phyloP scores from a whole-genome alignment of 2,329 filamentous ascomycete species.

The Fusarium abutilonis region DNA sequence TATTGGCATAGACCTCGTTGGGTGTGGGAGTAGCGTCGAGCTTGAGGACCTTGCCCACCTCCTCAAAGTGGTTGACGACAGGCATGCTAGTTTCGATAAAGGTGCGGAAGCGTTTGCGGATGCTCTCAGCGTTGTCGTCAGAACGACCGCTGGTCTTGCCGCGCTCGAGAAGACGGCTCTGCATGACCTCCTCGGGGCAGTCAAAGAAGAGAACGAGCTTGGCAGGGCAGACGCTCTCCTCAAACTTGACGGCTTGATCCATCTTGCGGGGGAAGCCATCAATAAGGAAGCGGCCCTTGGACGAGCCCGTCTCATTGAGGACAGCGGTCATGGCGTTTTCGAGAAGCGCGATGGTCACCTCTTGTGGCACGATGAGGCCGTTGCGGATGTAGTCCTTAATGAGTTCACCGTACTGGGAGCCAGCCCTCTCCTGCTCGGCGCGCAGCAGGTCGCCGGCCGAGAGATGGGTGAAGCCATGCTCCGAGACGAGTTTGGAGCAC shows the following conservation, averaged over 20 bases:
- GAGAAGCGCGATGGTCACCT: constrained; percentile 91
- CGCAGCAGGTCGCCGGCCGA: constrained; percentile 93
- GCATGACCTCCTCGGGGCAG: constrained; percentile 90
- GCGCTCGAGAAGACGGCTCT: constrained; percentile 82
- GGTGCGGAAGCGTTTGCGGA: constrained; percentile 93
- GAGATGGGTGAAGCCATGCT: constrained; percentile 92
- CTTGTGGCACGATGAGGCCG: constrained; percentile 97
- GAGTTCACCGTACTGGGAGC: constrained; percentile 88
- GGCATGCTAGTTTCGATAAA: constrained; percentile 98
- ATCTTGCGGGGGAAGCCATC: constrained; percentile 94
- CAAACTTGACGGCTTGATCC: constrained; percentile 95
- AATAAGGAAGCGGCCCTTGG: constrained; percentile 77
- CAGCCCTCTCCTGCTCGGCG: constrained; percentile 88
- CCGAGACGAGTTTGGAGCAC: constrained; percentile 84
- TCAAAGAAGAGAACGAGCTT: constrained; percentile 93
- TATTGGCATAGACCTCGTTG: constrained; percentile 67
- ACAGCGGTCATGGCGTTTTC: constrained; percentile 89
- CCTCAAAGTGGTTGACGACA: constrained; percentile 85
- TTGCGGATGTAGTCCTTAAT: constrained; percentile 95
- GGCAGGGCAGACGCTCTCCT: constrained; percentile 84
- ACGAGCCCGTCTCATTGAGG: constrained; percentile 61
- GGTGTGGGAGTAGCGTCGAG: constrained; percentile 76
- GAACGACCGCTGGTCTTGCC: constrained; percentile 91
- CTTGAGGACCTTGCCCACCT: constrained; percentile 80
- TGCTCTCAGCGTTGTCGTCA: constrained; percentile 95